Base-by-base conservation (phyloP, 371 early-diverging fungal species). In the Lichtheimia corymbifera region DNA sequence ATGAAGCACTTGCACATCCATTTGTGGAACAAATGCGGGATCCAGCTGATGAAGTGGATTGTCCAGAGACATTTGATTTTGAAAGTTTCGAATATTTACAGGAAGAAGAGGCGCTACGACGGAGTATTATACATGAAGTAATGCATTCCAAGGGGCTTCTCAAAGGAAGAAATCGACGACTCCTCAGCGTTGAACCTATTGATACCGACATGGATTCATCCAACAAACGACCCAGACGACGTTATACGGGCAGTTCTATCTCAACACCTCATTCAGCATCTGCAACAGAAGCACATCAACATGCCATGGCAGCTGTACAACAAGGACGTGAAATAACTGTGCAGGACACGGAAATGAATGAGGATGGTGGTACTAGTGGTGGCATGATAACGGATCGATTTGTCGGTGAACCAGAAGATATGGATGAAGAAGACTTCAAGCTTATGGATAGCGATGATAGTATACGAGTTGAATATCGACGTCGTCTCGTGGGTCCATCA, bases 1-100 rank as follows among this genome's bases (percentile, higher is more conserved):
- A 85, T 53, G 85, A 92, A 62, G 92, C 91, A 0, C 72, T 98
- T 15, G 70, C 83, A 6, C 93, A 95, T 59, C 84, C 90, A 4
- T 97, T 92, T 70, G 93, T 97, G 63, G 73, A 71, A 3, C 83
- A 86, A 50, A 69, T 81, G 49, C 66, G 74, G 24, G 76, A 74
- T 58, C 72, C 68, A 30, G 57, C 69, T 1, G 82, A 81, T 44
- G 82, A 81, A 62, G 28, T 69, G n/a, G 74, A 61, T 7, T 80
- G 78, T 55, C 35, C 50, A 9, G 35, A 44, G 17, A 35, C 45
- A 2, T 80, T 80, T 59, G 78, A 77, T 44, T 80, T 80, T 68
- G 77, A 75, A 53, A 70, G 74, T 40, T 77, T 80, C 58, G 81
- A 80, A 45, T 44, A 58, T 50, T 69, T 80, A 49, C 66, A 73